Conservation (phyloP, 495 filamentous ascomycete species). For the Aspergillus funiculosus region DNA sequence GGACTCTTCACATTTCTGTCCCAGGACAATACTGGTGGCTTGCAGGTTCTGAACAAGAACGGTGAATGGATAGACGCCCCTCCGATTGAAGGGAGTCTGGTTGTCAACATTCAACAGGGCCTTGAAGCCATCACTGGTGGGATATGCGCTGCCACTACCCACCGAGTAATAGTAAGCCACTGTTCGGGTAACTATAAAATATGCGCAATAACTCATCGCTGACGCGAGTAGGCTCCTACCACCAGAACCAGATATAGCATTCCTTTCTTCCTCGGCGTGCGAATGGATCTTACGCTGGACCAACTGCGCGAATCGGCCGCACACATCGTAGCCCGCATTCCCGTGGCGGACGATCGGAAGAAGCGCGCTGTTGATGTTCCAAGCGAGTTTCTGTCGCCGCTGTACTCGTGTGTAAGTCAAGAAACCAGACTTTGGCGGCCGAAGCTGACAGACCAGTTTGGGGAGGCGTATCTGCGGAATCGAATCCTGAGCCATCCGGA, state of each 20-base stretch:
- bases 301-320: slow-evolving; percentile 32
- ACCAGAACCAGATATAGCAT: slow-evolving; percentile 63
- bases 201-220: not conserved
- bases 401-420: slow-evolving; percentile 37
- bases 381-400: slow-evolving; percentile 39
- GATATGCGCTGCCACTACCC: slow-evolving; percentile 79
- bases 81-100: slow-evolving; percentile 44
- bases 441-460: slow-evolving; percentile 28
- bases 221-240: slow-evolving; percentile 28
- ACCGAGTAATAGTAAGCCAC: slow-evolving; percentile 57
- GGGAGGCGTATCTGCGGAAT: slow-evolving; percentile 57
- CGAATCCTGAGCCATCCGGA: slow-evolving; percentile 87
- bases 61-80: slow-evolving; percentile 46
- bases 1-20: slow-evolving; percentile 52
- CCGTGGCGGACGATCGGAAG: slow-evolving; percentile 32
- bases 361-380: slow-evolving; percentile 38
- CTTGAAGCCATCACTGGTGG: slow-evolving; percentile 86
- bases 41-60: slow-evolving; percentile 47
- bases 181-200: not conserved
- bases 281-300: slow-evolving; percentile 71
- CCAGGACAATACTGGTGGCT: slow-evolving; percentile 49
- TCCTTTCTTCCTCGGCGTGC: slow-evolving; percentile 87
- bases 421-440: not conserved
- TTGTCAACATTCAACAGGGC: slow-evolving; percentile 70
- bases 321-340: slow-evolving; percentile 35